phyloP scores from a whole-genome alignment of 2,329 filamentous ascomycete species.

The Byssothecium circinans region DNA sequence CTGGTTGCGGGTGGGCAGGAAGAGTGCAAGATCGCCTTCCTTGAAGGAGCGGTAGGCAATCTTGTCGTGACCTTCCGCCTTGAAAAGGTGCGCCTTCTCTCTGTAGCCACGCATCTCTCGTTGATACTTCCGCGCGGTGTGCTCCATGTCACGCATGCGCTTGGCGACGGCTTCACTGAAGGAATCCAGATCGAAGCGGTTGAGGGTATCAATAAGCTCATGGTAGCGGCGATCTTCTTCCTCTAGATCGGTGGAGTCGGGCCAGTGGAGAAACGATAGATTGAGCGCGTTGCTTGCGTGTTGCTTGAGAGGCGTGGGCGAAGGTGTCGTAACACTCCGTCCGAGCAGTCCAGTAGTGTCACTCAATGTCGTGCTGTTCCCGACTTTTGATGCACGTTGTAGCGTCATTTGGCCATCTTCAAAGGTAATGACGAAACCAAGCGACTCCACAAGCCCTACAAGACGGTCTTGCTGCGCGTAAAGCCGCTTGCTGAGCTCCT shows the following conservation, averaged over 20 bases:
- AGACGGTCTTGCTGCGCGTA: constrained; percentile 84
- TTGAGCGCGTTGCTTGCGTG: constrained; percentile 65
- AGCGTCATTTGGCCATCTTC: constrained; percentile 73
- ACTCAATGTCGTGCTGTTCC: constrained; percentile 50
- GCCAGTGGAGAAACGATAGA: constrained; percentile 79
- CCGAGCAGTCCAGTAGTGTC: constrained; percentile 43
- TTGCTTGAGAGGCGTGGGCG: constrained; percentile 56
- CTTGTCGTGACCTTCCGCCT: constrained; percentile 89
- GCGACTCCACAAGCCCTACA: constrained; percentile 77
- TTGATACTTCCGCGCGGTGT: constrained; percentile 89
- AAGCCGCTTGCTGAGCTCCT: constrained; percentile 80
- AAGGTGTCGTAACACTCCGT: constrained; percentile 60
- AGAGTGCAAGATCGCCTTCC: constrained; percentile 90
- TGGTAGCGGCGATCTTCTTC: constrained; percentile 74
- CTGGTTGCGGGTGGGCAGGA: constrained; percentile 92
- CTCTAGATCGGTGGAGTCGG: constrained; percentile 66
- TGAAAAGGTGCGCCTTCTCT: constrained; percentile 78
- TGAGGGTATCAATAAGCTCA: constrained; percentile 71
- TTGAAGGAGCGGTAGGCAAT: constrained; percentile 96
- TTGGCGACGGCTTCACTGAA: constrained; percentile 86
- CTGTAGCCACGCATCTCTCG: constrained; percentile 84
- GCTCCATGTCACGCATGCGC: constrained; percentile 89
- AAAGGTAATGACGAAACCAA: constrained; percentile 80
- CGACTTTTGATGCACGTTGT: constrained; percentile 66
- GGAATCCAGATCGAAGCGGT: constrained; percentile 78